phyloP scores from a whole-genome alignment of 164 flowering plant genomes.

The Magnolia officinalis region DNA sequence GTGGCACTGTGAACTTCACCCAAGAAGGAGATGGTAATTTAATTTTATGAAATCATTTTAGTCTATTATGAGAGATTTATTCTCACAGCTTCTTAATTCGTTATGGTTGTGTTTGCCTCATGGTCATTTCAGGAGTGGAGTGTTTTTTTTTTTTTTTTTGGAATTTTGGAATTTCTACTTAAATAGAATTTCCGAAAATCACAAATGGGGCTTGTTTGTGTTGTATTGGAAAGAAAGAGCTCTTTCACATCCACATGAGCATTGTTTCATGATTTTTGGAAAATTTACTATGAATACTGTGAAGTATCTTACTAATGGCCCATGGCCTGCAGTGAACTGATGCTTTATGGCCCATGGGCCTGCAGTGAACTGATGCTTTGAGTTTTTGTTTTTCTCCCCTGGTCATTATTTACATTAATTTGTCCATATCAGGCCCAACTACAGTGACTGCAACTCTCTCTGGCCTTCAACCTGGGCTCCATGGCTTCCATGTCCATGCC shows the following conservation, averaged over 20 bases:
- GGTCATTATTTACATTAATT: background rate
- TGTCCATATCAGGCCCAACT: background rate
- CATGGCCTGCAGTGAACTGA: background rate
- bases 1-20: slow-evolving; percentile 64
- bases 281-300: no score
- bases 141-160: no score
- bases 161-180: no score
- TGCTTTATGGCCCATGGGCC: background rate
- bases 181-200: no score
- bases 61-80: background rate
- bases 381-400: background rate
- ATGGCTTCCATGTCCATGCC: slow-evolving; percentile 96
- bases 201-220: no score
- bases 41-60: background rate
- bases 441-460: slow-evolving; percentile 69
- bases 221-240: no score
- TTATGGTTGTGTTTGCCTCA: background rate
- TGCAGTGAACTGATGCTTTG: background rate
- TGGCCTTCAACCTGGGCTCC: slow-evolving; percentile 88
- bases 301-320: no score
- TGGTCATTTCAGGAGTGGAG: background rate
- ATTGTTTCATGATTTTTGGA: no score
- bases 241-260: no score
- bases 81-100: background rate
- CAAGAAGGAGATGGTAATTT: slow-evolving; percentile 86